These are phyloP conservation scores for Prillingera fragicola DNA, from an alignment of 1,284 basidiomycete species.

Conservation along the genomic window DNA sequence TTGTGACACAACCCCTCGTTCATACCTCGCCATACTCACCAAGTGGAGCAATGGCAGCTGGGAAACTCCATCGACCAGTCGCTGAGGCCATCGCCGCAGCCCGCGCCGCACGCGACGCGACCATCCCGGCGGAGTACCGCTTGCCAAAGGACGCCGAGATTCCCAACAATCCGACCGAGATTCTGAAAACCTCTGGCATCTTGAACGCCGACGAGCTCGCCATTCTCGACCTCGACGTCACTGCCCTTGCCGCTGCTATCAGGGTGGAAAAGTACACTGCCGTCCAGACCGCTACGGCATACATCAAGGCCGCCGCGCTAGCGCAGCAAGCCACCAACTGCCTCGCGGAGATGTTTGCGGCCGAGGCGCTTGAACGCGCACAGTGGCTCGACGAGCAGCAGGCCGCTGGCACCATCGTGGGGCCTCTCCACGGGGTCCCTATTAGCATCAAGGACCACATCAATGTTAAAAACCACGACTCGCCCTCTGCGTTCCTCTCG, in stretches of 20 bases:
- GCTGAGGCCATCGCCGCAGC: constrained; percentile 4
- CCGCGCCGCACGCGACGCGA: constrained; percentile 9
- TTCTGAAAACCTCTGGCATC: constrained; percentile 6
- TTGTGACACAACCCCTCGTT: no score
- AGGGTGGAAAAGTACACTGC: constrained; percentile 54
- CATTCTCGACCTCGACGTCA: constrained; percentile 33
- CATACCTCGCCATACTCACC: no score
- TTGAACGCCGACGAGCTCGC: constrained; percentile 23
- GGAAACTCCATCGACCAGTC: background rate
- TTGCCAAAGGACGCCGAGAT: constrained; percentile 4
- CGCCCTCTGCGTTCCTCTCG: constrained; percentile 20
- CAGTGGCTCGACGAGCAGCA: constrained; percentile 56
- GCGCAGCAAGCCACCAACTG: constrained; percentile 54
- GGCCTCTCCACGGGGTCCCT: constrained; percentile 60
- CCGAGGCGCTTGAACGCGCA: constrained; percentile 57
- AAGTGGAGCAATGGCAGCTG: background rate
- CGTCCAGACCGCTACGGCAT: constrained; percentile 27
- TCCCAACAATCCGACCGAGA: constrained; percentile 6
- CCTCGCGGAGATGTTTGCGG: constrained; percentile 62
- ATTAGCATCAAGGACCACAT: constrained; percentile 56
- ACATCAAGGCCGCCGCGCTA: constrained; percentile 22
- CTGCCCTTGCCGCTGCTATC: constrained; percentile 56
- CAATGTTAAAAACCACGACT: constrained; percentile 42
- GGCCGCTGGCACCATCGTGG: constrained; percentile 52
- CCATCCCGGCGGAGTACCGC: constrained; percentile 11